Percentiles rank a stretch among this genome's conserved stretches.
These are phyloP conservation scores for Sodiomyces alkalinus DNA, from an alignment of 2,329 filamentous ascomycete genomes.

Conservation along the genomic window DNA sequence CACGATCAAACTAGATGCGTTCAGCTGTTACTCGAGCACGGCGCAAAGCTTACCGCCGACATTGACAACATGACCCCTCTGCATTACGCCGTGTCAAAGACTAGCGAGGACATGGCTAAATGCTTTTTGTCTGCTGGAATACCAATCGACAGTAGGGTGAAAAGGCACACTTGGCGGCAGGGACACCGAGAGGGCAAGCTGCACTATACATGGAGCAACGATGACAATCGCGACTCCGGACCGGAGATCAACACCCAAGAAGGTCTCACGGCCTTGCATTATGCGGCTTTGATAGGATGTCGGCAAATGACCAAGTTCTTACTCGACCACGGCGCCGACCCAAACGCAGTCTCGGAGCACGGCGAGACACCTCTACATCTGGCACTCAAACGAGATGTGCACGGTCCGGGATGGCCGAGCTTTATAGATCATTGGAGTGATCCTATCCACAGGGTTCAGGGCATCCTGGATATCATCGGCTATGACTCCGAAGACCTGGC, in stretches of 20 bases:
- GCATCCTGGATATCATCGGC: not conserved
- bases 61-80: not conserved
- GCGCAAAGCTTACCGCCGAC: not conserved
- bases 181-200: not conserved
- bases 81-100: not conserved
- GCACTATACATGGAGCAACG: not conserved
- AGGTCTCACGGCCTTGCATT: constrained; percentile 1
- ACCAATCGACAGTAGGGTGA: not conserved
- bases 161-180: not conserved
- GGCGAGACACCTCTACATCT: constrained; percentile 1
- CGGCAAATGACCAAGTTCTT: not conserved
- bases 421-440: not conserved
- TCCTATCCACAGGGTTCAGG: not conserved
- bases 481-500: not conserved
- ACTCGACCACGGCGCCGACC: not conserved
- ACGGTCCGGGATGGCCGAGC: not conserved
- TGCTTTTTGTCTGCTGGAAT: not conserved
- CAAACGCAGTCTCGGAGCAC: not conserved
- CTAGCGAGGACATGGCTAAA: not conserved
- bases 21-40: constrained; percentile 1
- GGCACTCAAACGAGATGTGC: not conserved
- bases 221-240: not conserved
- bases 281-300: not conserved
- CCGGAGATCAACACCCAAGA: not conserved
- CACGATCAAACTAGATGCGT: not conserved